Conservation (phyloP, 148 eudicot genomes). For the Cornus controversa region DNA sequence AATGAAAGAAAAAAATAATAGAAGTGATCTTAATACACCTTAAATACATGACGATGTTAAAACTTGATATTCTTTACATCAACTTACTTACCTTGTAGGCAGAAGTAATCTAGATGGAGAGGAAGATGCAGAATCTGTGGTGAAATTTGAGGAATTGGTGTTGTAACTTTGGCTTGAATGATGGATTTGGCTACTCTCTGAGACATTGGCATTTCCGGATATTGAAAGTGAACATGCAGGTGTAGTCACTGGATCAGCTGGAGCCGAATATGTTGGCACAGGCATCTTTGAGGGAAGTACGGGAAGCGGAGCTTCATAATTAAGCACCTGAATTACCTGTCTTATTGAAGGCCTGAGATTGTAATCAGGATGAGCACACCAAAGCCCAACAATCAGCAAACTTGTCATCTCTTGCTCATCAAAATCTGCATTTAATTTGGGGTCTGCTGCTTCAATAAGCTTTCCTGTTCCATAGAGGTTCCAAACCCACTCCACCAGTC, state of each 20-base stretch:
- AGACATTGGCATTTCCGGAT: background rate
- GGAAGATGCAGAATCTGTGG: background rate
- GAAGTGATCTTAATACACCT: too few species aligned
- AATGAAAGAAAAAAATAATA: too few species aligned
- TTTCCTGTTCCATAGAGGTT: too few species aligned
- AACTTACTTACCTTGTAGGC: background rate
- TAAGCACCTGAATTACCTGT: constrained; percentile 21
- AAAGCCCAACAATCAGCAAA: too few species aligned
- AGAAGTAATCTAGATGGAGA: background rate
- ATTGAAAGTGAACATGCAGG: background rate
- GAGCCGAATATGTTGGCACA: constrained; percentile 3
- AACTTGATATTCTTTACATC: background rate
- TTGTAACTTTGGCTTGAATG: background rate
- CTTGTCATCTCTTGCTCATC: too few species aligned
- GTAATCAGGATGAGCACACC: too few species aligned
- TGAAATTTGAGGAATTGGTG: background rate
- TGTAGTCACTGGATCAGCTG: background rate
- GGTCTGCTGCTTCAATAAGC: too few species aligned
- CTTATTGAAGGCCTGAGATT: constrained; percentile 22
- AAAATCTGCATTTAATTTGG: too few species aligned
- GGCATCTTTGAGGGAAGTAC: constrained; percentile 6
- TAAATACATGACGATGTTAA: too few species aligned
- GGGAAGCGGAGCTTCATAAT: constrained; percentile 29
- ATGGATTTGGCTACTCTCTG: background rate
- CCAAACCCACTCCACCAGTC: too few species aligned